phyloP scores from a whole-genome alignment of 768 basidiomycete genomes.

The Phanerochaete sordida region DNA sequence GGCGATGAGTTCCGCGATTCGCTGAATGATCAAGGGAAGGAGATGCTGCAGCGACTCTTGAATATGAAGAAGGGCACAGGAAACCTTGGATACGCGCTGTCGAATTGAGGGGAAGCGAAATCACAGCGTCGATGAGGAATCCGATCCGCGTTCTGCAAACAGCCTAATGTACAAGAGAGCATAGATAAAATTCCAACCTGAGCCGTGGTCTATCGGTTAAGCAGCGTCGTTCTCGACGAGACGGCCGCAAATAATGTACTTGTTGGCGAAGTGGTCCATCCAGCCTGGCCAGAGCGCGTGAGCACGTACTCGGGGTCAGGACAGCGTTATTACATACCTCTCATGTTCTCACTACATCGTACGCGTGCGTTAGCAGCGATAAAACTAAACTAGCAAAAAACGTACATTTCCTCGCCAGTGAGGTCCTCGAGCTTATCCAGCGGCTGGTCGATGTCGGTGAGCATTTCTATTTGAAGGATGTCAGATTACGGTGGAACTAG shows the following conservation, averaged over 20 bases:
- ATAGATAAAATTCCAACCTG: background rate
- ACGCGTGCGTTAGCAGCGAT: no score
- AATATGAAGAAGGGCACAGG: slow-evolving; percentile 43
- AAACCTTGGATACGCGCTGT: slow-evolving; percentile 55
- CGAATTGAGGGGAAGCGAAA: slow-evolving; percentile 12
- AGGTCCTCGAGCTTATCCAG: slow-evolving; percentile 83
- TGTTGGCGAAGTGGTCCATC: slow-evolving; percentile 92
- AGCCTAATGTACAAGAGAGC: background rate
- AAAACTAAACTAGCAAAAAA: no score
- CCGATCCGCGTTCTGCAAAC: background rate
- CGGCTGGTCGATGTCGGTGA: slow-evolving; percentile 82
- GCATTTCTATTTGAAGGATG: slow-evolving; percentile 60
- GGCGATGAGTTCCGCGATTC: slow-evolving; percentile 42
- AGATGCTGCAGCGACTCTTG: slow-evolving; percentile 59
- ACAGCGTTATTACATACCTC: slow-evolving; percentile 41
- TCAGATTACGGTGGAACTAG: background rate
- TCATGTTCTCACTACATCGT: slow-evolving; percentile 83
- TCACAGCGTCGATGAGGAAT: background rate
- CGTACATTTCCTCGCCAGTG: slow-evolving; percentile 75
- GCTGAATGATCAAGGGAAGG: slow-evolving; percentile 41
- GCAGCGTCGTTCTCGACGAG: slow-evolving; percentile 73
- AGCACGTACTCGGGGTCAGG: background rate
- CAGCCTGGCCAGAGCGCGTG: slow-evolving; percentile 50
- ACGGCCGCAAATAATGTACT: slow-evolving; percentile 88
- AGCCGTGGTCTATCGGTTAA: background rate